Percentiles rank a stretch among this genome's conserved stretches.
Evolutionary conservation across 75 land plant genomes (phyloP).

Genomic region (Pinus taeda): DNA sequence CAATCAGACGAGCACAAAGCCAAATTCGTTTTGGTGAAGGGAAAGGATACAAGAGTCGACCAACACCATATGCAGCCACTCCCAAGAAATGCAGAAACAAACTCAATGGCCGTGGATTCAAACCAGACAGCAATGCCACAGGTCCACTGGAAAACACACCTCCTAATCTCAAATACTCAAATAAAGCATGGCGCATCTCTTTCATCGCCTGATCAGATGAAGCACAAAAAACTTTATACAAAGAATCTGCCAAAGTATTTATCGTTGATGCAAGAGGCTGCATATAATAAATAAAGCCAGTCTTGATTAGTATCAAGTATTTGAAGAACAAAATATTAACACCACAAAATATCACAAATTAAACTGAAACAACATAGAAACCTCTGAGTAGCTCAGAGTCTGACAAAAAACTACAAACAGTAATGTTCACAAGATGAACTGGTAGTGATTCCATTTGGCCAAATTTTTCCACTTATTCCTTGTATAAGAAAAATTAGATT

Average conservation of each 20-base stretch:
- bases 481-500: neutral
- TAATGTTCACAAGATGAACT: neutral
- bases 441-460: neutral
- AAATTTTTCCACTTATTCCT: neutral
- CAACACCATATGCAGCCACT: slow-evolving; percentile 93
- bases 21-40: slow-evolving; percentile 78
- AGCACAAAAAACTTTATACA: slow-evolving; percentile 86
- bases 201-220: slow-evolving; percentile 84
- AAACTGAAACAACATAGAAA: neutral
- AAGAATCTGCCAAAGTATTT: slow-evolving; percentile 88
- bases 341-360: neutral
- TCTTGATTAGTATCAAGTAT: neutral
- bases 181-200: slow-evolving; percentile 95
- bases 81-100: slow-evolving; percentile 90
- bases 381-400: neutral
- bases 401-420: neutral
- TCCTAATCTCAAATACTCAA: slow-evolving; percentile 89
- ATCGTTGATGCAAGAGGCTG: slow-evolving; percentile 96
- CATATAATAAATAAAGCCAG: slow-evolving; percentile 42
- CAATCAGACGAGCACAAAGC: slow-evolving; percentile 74
- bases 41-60: slow-evolving; percentile 73
- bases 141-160: slow-evolving; percentile 83
- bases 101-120: slow-evolving; percentile 89
- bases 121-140: slow-evolving; percentile 80
- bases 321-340: neutral